Evolutionary conservation across 2,329 filamentous ascomycete genomes (phyloP).

Genomic region (Scortechinia acanthostroma): DNA sequence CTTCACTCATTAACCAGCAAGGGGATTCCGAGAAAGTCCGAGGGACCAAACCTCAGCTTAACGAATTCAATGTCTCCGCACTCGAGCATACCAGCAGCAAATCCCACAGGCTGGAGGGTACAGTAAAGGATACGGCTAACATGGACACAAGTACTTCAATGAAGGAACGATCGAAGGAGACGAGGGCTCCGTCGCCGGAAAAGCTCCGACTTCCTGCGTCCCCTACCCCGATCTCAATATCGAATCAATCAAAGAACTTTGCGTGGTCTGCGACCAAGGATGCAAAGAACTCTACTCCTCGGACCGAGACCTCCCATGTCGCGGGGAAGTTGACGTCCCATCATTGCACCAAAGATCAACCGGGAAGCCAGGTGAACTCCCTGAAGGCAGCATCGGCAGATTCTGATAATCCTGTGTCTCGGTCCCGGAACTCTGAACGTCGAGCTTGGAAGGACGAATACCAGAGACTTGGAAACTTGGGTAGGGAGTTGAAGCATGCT

Average conservation of each 20-base stretch:
- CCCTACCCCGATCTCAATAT: background rate
- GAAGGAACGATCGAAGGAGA: too few relatives aligned
- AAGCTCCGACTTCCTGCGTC: background rate
- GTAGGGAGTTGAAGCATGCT: background rate
- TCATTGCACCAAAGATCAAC: too few relatives aligned
- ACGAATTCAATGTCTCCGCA: background rate
- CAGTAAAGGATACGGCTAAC: background rate
- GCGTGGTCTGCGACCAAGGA: background rate
- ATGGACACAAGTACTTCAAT: too few relatives aligned
- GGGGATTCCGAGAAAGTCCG: too few relatives aligned
- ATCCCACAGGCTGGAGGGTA: background rate
- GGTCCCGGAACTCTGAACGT: background rate
- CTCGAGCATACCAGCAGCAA: background rate
- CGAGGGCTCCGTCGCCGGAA: background rate
- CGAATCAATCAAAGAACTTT: too few relatives aligned
- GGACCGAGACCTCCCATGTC: background rate
- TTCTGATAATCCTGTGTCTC: background rate
- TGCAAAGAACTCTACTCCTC: background rate
- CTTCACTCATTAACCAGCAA: conserved; percentile 13
- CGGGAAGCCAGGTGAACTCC: background rate
- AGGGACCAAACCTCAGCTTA: background rate
- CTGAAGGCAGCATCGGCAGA: background rate
- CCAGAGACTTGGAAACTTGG: background rate
- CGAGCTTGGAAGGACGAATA: background rate
- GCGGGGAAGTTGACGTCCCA: background rate